These are phyloP conservation scores for Aureobasidium pullulans DNA, from an alignment of 2,329 filamentous ascomycete species.

Conservation along the genomic window DNA sequence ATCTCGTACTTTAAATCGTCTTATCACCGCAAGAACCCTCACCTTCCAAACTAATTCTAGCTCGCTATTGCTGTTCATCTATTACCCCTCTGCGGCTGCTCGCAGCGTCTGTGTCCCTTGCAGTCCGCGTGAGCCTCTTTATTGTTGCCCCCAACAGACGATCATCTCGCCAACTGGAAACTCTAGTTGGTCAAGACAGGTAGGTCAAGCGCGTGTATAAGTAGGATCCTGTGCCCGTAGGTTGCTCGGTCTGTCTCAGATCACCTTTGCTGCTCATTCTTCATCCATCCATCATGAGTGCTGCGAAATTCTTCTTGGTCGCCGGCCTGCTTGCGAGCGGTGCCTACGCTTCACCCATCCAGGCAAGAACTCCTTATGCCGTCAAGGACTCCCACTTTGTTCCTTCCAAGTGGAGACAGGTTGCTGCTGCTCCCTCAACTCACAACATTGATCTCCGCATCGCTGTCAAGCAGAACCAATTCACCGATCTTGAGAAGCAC, in stretches of 20 bases:
- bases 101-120: background rate
- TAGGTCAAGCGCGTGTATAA: background rate
- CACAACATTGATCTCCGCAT: slow-evolving; percentile 50
- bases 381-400: slow-evolving; percentile 51
- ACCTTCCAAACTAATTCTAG: slow-evolving; percentile 8
- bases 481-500: slow-evolving; percentile 49
- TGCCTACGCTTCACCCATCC: slow-evolving; percentile 5
- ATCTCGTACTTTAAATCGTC: background rate
- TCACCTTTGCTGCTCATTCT: background rate
- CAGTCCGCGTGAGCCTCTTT: background rate
- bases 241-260: background rate
- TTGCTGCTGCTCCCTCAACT: slow-evolving; percentile 40
- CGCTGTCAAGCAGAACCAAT: slow-evolving; percentile 51
- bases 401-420: slow-evolving; percentile 44
- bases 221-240: background rate
- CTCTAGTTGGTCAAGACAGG: background rate
- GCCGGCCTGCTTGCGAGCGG: slow-evolving; percentile 8
- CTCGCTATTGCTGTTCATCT: background rate
- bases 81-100: background rate
- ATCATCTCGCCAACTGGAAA: background rate
- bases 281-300: slow-evolving; percentile 4
- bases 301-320: slow-evolving; percentile 9
- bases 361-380: slow-evolving; percentile 34
- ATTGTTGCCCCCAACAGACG: background rate
- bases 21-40: background rate